phyloP scores from a whole-genome alignment of 495 filamentous ascomycete genomes.

The Neurospora sp. region DNA sequence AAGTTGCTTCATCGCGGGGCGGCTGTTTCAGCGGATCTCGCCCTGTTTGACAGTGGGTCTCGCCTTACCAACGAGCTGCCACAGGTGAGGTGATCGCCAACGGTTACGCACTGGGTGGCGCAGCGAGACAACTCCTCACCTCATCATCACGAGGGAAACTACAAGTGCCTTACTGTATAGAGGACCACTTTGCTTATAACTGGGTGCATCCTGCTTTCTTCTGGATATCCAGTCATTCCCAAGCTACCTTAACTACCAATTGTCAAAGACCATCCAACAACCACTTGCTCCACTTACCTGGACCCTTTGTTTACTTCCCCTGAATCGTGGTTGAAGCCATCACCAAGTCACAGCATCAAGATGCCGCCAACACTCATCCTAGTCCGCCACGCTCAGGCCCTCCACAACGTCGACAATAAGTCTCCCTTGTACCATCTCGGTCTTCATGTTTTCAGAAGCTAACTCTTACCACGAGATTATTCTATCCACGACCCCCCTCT shows the following conservation, averaged over 20 bases:
- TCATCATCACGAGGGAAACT: background rate
- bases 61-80: background rate
- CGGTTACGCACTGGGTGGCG: background rate
- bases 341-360: background rate
- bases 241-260: background rate
- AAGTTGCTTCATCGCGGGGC: background rate
- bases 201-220: background rate
- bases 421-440: background rate
- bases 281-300: background rate
- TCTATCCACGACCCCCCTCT: conserved; percentile 43
- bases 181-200: background rate
- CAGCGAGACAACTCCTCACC: background rate
- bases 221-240: background rate
- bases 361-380: conserved; percentile 53
- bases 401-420: conserved; percentile 41
- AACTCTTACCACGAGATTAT: conserved; percentile 35
- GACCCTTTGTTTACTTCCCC: background rate
- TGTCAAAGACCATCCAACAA: background rate
- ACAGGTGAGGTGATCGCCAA: background rate
- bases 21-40: background rate
- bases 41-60: background rate
- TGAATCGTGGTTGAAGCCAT: background rate
- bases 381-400: conserved; percentile 48
- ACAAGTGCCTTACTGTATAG: background rate
- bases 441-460: conserved; percentile 1